Base-by-base conservation (phyloP, 2,329 filamentous ascomycete genomes). In the Neurospora sp. region DNA sequence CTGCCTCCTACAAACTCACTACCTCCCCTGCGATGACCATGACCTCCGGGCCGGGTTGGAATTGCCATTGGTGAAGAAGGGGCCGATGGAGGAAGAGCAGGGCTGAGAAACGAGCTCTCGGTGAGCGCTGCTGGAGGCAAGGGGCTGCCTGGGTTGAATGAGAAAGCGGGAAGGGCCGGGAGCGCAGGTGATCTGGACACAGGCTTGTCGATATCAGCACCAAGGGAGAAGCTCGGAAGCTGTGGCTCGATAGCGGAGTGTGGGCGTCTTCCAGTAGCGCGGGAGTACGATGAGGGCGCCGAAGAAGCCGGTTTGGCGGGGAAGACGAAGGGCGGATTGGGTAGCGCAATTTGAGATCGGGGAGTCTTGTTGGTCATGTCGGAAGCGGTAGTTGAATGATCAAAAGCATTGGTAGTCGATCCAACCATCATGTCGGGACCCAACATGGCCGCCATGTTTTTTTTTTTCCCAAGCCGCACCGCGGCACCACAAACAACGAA, bases 1-100 rank as follows among this genome's bases (percentile, higher is more conserved):
- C 90, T 91, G 8, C 91, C 92, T 43, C 92, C 92, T 66, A 96
- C 91, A 76, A 96, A 93, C 78, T 97, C 93, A 78, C 93, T 97
- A 37, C 89, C 91, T 69, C 91, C 91, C 76, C 94, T 87, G 75
- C 90, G 86, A 78, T 97, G 94, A 38, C 91, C 89, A 77, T 93
- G 91, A 28, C 89, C 88, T 39, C 82, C 81, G 33, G 86, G 82
- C 71, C 87, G 84, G 23, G 85, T 83, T 19, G 89, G 84, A 6
- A 82, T 78, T 1, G 82, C 77, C 43, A 81, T 80, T 2, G 82
- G 81, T 4, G 86, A 86, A 17, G 81, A 80, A 12, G 87, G 85
- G 11, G 86, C 85, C 11, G 85, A 79, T 0, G 87, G 85, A n/a
- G 86, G 86, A 17, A 85, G 79, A 0, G 87, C 84, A 15, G 88